These are phyloP conservation scores for Colletotrichum sp. DNA, from an alignment of 2,329 filamentous ascomycete genomes.

Conservation along the genomic window DNA sequence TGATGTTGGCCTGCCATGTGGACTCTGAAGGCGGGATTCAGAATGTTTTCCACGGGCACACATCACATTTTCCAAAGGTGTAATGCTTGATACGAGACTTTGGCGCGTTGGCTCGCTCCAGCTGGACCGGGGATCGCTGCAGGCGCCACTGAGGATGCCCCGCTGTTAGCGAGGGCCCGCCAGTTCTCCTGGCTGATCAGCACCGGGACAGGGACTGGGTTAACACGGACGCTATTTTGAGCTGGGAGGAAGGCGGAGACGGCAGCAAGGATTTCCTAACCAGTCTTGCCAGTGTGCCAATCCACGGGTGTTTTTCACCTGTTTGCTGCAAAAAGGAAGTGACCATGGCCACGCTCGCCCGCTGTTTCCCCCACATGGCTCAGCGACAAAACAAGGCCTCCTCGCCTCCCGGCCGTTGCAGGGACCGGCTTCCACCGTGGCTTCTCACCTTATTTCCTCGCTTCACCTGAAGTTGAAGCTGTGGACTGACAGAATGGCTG, in stretches of 20 bases:
- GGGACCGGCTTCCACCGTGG: background rate
- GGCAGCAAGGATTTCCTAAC: background rate
- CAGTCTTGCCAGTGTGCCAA: background rate
- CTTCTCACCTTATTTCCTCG: background rate
- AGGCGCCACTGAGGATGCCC: background rate
- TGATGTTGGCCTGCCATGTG: background rate
- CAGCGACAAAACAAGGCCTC: background rate
- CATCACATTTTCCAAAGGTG: background rate
- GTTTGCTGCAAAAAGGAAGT: background rate
- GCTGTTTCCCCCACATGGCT: background rate
- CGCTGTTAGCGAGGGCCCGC: constrained; percentile 2
- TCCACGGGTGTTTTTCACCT: background rate
- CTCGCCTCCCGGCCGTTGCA: background rate
- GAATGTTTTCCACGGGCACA: background rate
- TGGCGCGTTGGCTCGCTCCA: background rate
- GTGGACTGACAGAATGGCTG: background rate
- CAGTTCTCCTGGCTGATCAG: background rate
- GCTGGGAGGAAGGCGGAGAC: background rate
- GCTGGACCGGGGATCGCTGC: constrained; percentile 11
- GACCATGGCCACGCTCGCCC: background rate
- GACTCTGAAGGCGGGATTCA: background rate
- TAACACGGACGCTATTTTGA: constrained; percentile 6
- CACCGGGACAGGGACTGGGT: constrained; percentile 1
- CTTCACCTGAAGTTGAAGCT: constrained; percentile 19
- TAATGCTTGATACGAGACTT: constrained; percentile 2